These are phyloP conservation scores for Thelonectria olida DNA, from an alignment of 2,329 filamentous ascomycete species.

Conservation along the genomic window DNA sequence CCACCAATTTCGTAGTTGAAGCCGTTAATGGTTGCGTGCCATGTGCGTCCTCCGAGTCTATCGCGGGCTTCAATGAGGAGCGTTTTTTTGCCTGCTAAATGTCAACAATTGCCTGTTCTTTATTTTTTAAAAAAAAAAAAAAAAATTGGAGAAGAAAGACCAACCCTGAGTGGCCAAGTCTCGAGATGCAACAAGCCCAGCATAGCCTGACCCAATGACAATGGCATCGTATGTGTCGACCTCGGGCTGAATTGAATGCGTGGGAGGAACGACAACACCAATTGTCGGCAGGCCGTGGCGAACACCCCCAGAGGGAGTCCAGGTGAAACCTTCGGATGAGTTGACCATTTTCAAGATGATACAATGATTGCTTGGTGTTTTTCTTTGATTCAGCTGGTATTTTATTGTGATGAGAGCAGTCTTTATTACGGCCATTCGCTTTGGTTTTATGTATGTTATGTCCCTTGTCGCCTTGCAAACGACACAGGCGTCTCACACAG, in stretches of 20 bases:
- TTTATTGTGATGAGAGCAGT: background rate
- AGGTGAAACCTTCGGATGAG: constrained; percentile 16
- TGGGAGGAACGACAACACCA: constrained; percentile 25
- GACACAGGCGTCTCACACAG: too few species aligned
- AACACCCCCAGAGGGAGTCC: constrained; percentile 10
- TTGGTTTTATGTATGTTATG: too few species aligned
- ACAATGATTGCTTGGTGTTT: too few species aligned
- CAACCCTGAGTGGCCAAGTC: constrained; percentile 32
- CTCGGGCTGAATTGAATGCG: background rate
- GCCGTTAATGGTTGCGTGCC: constrained; percentile 46
- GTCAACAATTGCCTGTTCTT: too few species aligned
- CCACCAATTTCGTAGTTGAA: constrained; percentile 53
- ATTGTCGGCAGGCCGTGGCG: constrained; percentile 10
- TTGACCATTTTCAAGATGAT: constrained; percentile 2
- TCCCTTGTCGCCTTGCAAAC: too few species aligned
- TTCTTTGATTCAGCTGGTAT: background rate
- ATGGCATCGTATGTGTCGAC: constrained; percentile 23
- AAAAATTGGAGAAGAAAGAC: background rate
- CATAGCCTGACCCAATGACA: constrained; percentile 41
- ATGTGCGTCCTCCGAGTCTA: constrained; percentile 53
- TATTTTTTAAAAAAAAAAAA: too few species aligned
- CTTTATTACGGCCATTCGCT: too few species aligned
- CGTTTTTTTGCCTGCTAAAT: constrained; percentile 26
- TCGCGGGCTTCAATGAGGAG: constrained; percentile 50
- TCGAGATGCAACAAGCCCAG: constrained; percentile 43